Conservation (phyloP, 2,329 filamentous ascomycete genomes). For the Graphilbum fragrans region DNA sequence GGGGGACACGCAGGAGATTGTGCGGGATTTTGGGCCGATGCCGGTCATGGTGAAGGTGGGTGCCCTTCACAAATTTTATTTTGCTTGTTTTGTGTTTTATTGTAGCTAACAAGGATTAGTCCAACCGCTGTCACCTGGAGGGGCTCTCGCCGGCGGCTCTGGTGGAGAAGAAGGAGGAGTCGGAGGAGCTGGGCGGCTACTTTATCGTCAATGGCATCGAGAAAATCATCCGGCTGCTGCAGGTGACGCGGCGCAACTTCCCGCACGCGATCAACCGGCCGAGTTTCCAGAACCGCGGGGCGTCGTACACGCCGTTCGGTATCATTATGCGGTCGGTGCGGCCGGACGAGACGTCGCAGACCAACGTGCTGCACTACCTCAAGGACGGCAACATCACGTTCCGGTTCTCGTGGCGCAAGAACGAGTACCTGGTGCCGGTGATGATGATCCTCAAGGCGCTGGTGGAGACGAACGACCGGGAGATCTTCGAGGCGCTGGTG, state of each 20-base stretch:
- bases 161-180: conserved; percentile 82
- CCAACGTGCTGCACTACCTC: conserved; percentile 92
- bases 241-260: conserved; percentile 84
- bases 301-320: conserved; percentile 79
- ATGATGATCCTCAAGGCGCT: conserved; percentile 96
- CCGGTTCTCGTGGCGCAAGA: conserved; percentile 95
- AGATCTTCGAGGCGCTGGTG: conserved; percentile 90
- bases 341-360: conserved; percentile 96
- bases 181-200: conserved; percentile 91
- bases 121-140: conserved; percentile 83
- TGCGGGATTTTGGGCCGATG: conserved; percentile 75
- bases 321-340: conserved; percentile 85
- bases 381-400: conserved; percentile 94
- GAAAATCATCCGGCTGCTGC: conserved; percentile 86
- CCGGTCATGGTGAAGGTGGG: conserved; percentile 67
- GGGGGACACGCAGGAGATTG: conserved; percentile 69
- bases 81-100: too few species aligned
- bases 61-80: too few species aligned
- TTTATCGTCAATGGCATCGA: conserved; percentile 97
- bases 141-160: conserved; percentile 72
- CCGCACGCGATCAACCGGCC: conserved; percentile 88
- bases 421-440: conserved; percentile 88
- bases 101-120: conserved; percentile 36
- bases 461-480: conserved; percentile 88
- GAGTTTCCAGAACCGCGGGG: conserved; percentile 79